Evolutionary conservation across 495 filamentous ascomycete species (phyloP), one percentile per base, ranked within the genome.

Genomic region (Aspergillus panamensis): DNA sequence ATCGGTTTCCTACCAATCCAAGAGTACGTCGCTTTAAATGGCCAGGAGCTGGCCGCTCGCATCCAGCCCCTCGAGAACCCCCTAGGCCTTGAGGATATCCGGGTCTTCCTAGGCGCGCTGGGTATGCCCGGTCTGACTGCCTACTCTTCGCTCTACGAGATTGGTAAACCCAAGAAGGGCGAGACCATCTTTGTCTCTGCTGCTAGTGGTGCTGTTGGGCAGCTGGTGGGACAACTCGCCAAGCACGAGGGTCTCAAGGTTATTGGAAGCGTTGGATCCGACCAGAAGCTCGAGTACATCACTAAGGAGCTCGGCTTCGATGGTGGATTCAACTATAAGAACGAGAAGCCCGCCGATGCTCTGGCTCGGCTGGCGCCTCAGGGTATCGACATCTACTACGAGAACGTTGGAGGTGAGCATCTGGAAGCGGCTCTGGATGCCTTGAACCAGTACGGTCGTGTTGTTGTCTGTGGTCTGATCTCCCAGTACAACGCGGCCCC

Each of bases 331-430:
- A 89, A 90, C 70, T 90, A 90, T 73, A 90, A 90, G 80, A 88
- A 77, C 20, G 86, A 87, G 74, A 82, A 84, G 62, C 77, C 87
- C 16, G 64, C 64, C 1, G 86, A 89, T 47, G 93, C 91, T 1
- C 75, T 96, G 49, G 71, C 77, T 60, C 80, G 90, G 60, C 74
- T 96, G 43, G 89, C 88, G 6, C 92, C 91, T 0, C 66, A 93
- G 30, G 93, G 92, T 10, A 80, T 97, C 48, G 91, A 96, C 66
- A 96, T 97, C 69, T 96, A 96, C 76, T 97, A 87, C 63, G 92
- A 97, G 71, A 96, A 96, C 60, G 92, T 97, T 17, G 92, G 92
- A 8, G 92, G 92, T 8, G 90, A 93, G 75, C 87, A 91, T 61
- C 77, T 96, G 35, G 88, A 92, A 60, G 91, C 90, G 20, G 82